Evolutionary conservation across 257 asterid species (phyloP).

Genomic region (Cordia subcordata): DNA sequence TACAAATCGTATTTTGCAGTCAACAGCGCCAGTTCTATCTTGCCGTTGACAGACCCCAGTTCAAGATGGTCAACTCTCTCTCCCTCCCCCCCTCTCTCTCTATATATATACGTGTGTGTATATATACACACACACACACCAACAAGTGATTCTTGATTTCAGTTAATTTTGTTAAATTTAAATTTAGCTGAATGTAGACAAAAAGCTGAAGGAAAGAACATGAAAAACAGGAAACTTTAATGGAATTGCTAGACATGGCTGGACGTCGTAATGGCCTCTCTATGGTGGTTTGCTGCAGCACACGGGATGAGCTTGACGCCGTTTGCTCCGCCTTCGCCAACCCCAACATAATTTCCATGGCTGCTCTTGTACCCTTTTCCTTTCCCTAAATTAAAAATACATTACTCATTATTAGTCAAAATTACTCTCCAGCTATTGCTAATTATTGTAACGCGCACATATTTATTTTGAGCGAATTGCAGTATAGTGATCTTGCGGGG

Average conservation of each 20-base stretch:
- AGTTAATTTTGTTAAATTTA: neutral
- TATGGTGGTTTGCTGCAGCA: constrained; percentile 78
- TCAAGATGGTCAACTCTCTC: constrained; percentile 74
- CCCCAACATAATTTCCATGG: constrained; percentile 47
- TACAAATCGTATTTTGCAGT: constrained; percentile 27
- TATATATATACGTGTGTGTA: neutral
- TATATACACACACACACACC: neutral
- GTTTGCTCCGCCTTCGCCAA: constrained; percentile 56
- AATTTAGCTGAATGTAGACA: neutral
- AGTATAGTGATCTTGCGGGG: constrained; percentile 84
- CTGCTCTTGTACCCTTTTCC: constrained; percentile 43
- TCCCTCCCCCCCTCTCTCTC: no score
- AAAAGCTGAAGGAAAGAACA: no score
- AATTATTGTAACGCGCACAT: no score
- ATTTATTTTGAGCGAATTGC: constrained; percentile 2
- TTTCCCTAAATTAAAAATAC: neutral
- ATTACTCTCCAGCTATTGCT: no score
- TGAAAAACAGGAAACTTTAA: constrained; percentile 54
- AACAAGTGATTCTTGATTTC: constrained; percentile 2
- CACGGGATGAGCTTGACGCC: constrained; percentile 88
- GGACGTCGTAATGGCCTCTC: constrained; percentile 77
- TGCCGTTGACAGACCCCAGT: constrained; percentile 81
- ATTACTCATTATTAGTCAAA: no score
- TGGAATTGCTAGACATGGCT: constrained; percentile 71
- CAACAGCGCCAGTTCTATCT: constrained; percentile 93